Base-by-base conservation (phyloP, 805 yeast genomes). In the Starmerella bombicola region DNA sequence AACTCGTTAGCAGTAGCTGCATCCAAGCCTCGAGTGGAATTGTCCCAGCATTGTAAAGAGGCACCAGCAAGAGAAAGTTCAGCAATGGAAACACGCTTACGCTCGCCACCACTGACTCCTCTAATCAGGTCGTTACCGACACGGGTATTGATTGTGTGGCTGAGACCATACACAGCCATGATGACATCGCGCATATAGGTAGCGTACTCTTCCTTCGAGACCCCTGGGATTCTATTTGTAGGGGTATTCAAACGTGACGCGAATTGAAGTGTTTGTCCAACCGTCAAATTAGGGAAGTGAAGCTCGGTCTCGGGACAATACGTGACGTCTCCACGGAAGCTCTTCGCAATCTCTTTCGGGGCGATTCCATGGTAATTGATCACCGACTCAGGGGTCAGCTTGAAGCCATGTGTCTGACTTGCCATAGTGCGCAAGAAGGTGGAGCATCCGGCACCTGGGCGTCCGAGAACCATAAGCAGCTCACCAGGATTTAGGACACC, bases 71-170 rank as follows among this genome's bases (percentile, higher is more conserved):
- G 70, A 34, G 78, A 63, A 1, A 80, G 80, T 61, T 81, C 93
- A 9, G 85, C 83, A 52, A 81, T 76, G 9, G 88, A 78, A 3
- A 81, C 88, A 64, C 93, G 73, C 61, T 80, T 80, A 50, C 93
- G 66, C 62, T 81, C 91, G 67, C 93, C 91, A 54, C 93, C 88
- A 38, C 88, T 76, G 30, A 78, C 81, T 63, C 84, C 81, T 56
- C 82, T 69, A 23, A 78, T 68, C 30, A 69, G 64, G 46, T 74
- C 79, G 53, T 68, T 68, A 45, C 80, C 80, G 26, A 74, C 80
- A 48, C 69, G 70, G 15, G 80, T 73, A 55, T 71, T 62, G 45
- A 65, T 64, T 5, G 81, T 73, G 56, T 74, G 81, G 7, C 68
- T 61, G 30, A 78, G 63, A 44, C 81, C 83, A 53, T 72, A 76